These are phyloP conservation scores for Clonostachys rhizophaga DNA, from an alignment of 2,329 filamentous ascomycete genomes.

Conservation along the genomic window DNA sequence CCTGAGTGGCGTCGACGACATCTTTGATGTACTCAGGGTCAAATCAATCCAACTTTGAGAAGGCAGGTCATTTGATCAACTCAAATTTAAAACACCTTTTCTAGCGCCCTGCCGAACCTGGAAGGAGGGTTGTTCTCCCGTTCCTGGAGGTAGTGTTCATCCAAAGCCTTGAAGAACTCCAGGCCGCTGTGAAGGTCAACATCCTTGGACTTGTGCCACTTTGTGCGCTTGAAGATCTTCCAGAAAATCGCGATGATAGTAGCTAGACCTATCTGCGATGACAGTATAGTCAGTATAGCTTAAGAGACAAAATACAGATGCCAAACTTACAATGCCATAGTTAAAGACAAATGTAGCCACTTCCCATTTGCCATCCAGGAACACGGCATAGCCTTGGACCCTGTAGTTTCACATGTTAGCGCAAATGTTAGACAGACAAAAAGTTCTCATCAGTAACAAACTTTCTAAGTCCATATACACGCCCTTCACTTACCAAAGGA, in stretches of 20 bases:
- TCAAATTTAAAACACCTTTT: too few species aligned
- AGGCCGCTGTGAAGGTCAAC: background rate
- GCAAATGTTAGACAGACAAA: background rate
- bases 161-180: background rate
- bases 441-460: too few species aligned
- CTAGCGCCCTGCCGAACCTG: too few species aligned
- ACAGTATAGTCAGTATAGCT: background rate
- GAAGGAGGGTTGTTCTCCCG: background rate
- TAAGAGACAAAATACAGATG: background rate
- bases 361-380: background rate
- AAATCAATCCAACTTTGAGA: too few species aligned
- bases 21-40: too few species aligned
- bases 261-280: background rate
- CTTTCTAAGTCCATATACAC: too few species aligned
- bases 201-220: background rate
- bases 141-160: background rate
- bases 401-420: background rate
- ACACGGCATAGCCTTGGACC: background rate
- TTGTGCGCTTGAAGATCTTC: background rate
- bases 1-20: too few species aligned
- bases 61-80: too few species aligned
- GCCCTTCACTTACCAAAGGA: background rate
- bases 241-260: background rate
- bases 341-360: conserved; percentile 1
- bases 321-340: background rate